These are phyloP conservation scores for Colletotrichum abscissum DNA, from an alignment of 2,329 filamentous ascomycete species.

Conservation along the genomic window DNA sequence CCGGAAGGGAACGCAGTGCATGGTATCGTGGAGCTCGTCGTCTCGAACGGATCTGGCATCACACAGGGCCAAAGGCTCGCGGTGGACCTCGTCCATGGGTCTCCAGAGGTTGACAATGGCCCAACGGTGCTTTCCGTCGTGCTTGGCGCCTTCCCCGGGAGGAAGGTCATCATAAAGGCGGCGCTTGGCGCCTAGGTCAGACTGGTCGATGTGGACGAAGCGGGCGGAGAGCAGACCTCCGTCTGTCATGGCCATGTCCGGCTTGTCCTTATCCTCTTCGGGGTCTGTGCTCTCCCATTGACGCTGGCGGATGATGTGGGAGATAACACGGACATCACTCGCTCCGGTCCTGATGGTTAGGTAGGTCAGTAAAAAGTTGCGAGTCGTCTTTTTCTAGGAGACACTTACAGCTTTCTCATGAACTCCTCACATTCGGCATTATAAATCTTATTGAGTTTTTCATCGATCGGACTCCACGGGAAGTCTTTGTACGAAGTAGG, in stretches of 20 bases:
- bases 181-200: slow-evolving; percentile 53
- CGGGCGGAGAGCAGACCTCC: background rate
- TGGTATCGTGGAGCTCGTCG: slow-evolving; percentile 44
- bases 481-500: slow-evolving; percentile 19
- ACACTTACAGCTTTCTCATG: slow-evolving; percentile 5
- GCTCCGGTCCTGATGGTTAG: background rate
- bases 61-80: slow-evolving; percentile 53
- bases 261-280: slow-evolving; percentile 8
- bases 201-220: slow-evolving; percentile 66
- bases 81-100: slow-evolving; percentile 57
- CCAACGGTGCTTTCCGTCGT: slow-evolving; percentile 23
- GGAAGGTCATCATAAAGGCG: slow-evolving; percentile 20
- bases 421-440: slow-evolving; percentile 17
- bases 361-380: background rate
- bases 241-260: slow-evolving; percentile 23
- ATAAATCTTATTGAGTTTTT: background rate
- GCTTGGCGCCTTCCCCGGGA: slow-evolving; percentile 6
- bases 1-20: slow-evolving; percentile 25
- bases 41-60: slow-evolving; percentile 50
- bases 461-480: slow-evolving; percentile 16
- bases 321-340: slow-evolving; percentile 1
- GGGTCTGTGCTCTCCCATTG: slow-evolving; percentile 7
- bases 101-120: slow-evolving; percentile 53
- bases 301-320: slow-evolving; percentile 13
- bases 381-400: background rate